Evolutionary conservation across 176 grass and related monocot species (phyloP), one percentile per base, ranked within the genome.

Genomic region (Dendrocalamus sinicus): DNA sequence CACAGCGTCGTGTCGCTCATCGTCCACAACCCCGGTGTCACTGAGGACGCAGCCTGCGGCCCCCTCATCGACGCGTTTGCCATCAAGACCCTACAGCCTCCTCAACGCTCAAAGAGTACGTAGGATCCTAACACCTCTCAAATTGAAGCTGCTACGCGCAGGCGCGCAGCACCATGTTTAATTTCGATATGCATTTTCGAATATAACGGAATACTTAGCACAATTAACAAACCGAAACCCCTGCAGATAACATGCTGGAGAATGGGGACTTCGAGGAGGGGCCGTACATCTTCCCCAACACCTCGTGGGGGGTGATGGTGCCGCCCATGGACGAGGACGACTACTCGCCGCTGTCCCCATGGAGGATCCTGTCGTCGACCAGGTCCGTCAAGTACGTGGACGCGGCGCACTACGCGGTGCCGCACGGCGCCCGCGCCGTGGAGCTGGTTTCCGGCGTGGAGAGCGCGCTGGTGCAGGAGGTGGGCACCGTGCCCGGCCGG

Each of bases 221-320:
- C 1, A 43, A 17, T 12, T 37, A 22, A 32, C 23, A 16, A 26
- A 19, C 11, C 22, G 16, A 32, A 32, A 32, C 30, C 30, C 30
- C 30, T 1, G 35, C 77, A 91, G 89, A 72, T 10, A 89, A 94
- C 79, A 4, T 94, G 46, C 52, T 94, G 19, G 86, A 61, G 85
- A 94, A 94, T 11, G 87, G 88, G 4, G 93, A 88, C 79, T 90
- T 94, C 20, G 93, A 94, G 88, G 88, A 94, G 6, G 93, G 93
- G 0, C 90, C 93, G 30, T 90, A 84, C 85, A 80, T 94, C 14
- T 63, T 88, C 46, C 75, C 85, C n/a, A 78, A 73, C 73, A 74
- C 88, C 7, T 9, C 79, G 28, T 92, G 74, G 28, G 93, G 93
- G 0, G 93, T 92, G 73, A 82, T 94, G 68, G 46, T 94, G 66